Conservation (phyloP, 352 stramenopile genomes). For the Globisporangium spinosum region DNA sequence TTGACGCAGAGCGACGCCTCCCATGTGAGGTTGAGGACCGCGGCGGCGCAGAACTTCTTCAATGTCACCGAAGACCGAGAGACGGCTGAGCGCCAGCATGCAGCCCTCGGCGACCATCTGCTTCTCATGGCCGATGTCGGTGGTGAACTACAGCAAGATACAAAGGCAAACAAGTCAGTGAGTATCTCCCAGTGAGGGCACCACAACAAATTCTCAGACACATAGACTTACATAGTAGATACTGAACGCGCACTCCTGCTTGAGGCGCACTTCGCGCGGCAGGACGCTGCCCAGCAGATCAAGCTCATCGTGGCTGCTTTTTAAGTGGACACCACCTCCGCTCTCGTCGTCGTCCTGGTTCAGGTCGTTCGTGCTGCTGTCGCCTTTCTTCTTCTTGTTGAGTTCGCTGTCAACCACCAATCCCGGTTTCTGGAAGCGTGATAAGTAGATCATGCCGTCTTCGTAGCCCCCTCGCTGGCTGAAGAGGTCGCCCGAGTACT, state of each 20-base stretch:
- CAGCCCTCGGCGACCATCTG: constrained; percentile 75
- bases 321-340: constrained; percentile 32
- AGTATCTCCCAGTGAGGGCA: background rate
- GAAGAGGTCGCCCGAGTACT: constrained; percentile 80
- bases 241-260: constrained; percentile 79
- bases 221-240: constrained; percentile 58
- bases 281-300: constrained; percentile 35
- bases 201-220: background rate
- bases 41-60: constrained; percentile 80
- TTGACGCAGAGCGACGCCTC: constrained; percentile 34
- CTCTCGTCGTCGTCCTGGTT: constrained; percentile 44
- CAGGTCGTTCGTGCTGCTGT: constrained; percentile 28
- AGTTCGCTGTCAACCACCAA: background rate
- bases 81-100: constrained; percentile 65
- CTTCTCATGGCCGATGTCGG: constrained; percentile 52
- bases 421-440: constrained; percentile 63
- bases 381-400: constrained; percentile 23
- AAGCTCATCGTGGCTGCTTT: constrained; percentile 40
- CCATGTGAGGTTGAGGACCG: constrained; percentile 76
- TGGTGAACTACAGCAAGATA: constrained; percentile 46
- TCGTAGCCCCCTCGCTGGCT: constrained; percentile 81
- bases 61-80: constrained; percentile 77
- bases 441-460: constrained; percentile 87
- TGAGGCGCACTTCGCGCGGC: constrained; percentile 60
- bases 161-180: background rate